Base-by-base conservation (phyloP, 1,139 yeast species). In the Suhomyces atakaporum region DNA sequence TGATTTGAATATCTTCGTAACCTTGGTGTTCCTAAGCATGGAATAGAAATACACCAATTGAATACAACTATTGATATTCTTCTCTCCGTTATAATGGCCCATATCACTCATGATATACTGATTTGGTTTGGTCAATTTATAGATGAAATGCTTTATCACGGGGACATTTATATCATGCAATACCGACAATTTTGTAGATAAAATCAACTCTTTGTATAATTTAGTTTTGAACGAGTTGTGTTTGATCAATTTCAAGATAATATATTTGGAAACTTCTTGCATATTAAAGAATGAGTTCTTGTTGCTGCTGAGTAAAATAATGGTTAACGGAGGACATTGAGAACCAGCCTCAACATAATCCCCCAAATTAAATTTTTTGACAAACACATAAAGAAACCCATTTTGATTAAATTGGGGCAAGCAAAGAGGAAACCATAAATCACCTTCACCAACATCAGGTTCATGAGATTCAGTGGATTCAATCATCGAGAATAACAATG, bases 381-480 rank as follows among this genome's bases (percentile, higher is more conserved):
- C 84, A 53, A 84, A 87, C 3, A 88, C 80, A 54, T 92, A 86
- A 7, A 92, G 63, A 51, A 89, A 94, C 10, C 98, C 98, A 45
- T 81, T 80, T 3, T 87, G 67, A 55, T 92, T 92, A 65, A 92
- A 92, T 47, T 85, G 79, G 1, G 98, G 96, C 59, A 92, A 72
- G 56, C 98, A 92, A 2, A 92, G 70, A 0, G 98, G 98, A 10
- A 88, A 77, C 97, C 97, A 92, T 43, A 88, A 77, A 51, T 90
- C 96, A 47, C 85, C 92, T 14, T 57, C 45, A 2, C 47, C 40
- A 13, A 49, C 53, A 10, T 29, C 42, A n/a, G 23, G 24, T 10
- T 29, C 46, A 19, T 28, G 42, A 16, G 27, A 35, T 26, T 46
- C 50, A 3, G 49, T 37, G 3, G 50, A 24, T 33, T 66, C 60